Conservation (phyloP, 2,329 filamentous ascomycete genomes). For the Pyrenochaeta sp. region DNA sequence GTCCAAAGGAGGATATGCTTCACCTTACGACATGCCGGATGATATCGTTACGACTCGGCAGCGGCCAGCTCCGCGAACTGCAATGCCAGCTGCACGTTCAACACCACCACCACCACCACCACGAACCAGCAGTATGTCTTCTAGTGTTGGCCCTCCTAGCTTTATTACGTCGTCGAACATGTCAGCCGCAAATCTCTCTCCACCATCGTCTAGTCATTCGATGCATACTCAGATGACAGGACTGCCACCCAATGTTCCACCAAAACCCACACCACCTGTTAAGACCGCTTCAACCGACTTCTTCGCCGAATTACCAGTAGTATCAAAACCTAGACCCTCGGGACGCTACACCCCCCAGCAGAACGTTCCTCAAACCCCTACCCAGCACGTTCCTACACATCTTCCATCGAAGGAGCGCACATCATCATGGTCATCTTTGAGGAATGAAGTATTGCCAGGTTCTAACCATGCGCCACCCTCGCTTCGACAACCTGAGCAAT, state of each 20-base stretch:
- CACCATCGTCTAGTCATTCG: conserved; percentile 52
- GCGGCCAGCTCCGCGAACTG: conserved; percentile 55
- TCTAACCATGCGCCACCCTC: conserved; percentile 36
- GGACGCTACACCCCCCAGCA: conserved; percentile 52
- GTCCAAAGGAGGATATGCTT: conserved; percentile 89
- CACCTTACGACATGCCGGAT: conserved; percentile 93
- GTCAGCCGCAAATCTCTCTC: conserved; percentile 48
- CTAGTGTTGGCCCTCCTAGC: conserved; percentile 23
- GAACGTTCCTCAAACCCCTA: conserved; percentile 30
- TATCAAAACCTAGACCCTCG: conserved; percentile 51
- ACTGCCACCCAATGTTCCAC: conserved; percentile 28
- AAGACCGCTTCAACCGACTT: conserved; percentile 51
- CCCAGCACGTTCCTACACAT: conserved; percentile 31
- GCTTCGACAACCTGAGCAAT: conserved; percentile 53
- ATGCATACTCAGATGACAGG: conserved; percentile 42
- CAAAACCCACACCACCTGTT: conserved; percentile 37
- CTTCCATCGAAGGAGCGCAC: conserved; percentile 45
- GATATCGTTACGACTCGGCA: conserved; percentile 78
- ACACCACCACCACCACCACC: conserved; percentile 63
- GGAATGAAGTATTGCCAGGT: conserved; percentile 46
- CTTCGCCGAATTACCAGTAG: conserved; percentile 59
- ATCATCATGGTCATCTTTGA: conserved; percentile 45
- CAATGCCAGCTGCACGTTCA: conserved; percentile 47
- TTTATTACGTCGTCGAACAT: conserved; percentile 40
- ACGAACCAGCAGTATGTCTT: conserved; percentile 68